These are phyloP conservation scores for Chlorella ohadii DNA, from an alignment of 139 green algal species.

Conservation along the genomic window DNA sequence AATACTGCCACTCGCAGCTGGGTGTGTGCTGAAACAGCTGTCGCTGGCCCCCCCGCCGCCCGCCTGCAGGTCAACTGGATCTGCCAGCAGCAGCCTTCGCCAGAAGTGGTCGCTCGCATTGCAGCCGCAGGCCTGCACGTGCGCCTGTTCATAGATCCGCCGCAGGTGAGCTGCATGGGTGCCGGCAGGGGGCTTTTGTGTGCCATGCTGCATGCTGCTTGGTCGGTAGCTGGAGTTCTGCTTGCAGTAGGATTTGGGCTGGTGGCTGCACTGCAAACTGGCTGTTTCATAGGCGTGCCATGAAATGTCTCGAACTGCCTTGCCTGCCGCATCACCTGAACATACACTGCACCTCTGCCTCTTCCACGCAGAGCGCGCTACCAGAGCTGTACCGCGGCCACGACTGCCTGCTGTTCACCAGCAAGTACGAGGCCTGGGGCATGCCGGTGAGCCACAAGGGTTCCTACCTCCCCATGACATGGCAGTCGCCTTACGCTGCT, in stretches of 20 bases:
- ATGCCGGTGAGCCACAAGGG: slow-evolving; percentile 67
- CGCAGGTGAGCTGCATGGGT: slow-evolving; percentile 28
- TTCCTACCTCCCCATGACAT: no score
- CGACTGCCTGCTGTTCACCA: slow-evolving; percentile 72
- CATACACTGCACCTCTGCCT: no score
- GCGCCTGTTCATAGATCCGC: slow-evolving; percentile 45
- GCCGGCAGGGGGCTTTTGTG: no score
- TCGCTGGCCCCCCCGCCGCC: neutral
- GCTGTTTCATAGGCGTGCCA: no score
- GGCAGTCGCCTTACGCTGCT: no score
- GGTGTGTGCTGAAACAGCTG: neutral
- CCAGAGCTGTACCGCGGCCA: slow-evolving; percentile 70
- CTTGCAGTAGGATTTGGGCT: neutral
- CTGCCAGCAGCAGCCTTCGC: slow-evolving; percentile 53
- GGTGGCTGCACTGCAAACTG: neutral
- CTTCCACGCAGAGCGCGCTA: slow-evolving; percentile 56
- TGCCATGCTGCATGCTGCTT: no score
- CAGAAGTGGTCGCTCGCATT: slow-evolving; percentile 42
- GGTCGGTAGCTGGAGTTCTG: neutral
- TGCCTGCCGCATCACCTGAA: no score
- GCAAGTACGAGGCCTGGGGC: slow-evolving; percentile 76
- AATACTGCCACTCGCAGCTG: neutral
- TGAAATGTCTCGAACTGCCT: no score
- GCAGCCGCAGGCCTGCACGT: slow-evolving; percentile 47
- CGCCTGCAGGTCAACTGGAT: slow-evolving; percentile 69